Base-by-base conservation (phyloP, 2,329 filamentous ascomycete genomes). In the Penicillium crustosum region DNA sequence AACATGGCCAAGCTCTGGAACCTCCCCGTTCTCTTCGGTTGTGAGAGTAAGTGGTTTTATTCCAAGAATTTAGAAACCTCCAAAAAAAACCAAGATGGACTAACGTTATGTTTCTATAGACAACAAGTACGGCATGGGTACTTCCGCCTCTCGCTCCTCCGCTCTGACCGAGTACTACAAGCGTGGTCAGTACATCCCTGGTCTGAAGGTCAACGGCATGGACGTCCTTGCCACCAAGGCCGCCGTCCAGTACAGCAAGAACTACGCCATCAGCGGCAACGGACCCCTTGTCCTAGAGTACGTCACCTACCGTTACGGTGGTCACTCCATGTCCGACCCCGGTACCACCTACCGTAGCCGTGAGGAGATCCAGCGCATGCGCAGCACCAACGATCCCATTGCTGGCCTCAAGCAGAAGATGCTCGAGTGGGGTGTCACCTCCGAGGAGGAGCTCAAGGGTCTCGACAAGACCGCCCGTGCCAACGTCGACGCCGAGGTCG, bases 1-100 rank as follows among this genome's bases (percentile, higher is more conserved):
- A 99, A 99, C 88, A 99, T 99, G 94, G 94, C 94, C 64, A 97
- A 97, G 86, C 88, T 99, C 67, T 99, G 94, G 94, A 93, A 94
- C 70, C 83, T 99, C 48, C 94, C 94, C 55, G 86, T 93, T 68
- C 89, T 99, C 68, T 99, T 99, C 75, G 93, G 91, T 69, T 99
- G 94, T 79, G 94, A 99, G 84, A 99, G 93, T 96, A 82, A 77
- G 91, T 86, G 9, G 13, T 21, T 6, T 21, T 15, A 21, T 36
- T 25, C 15, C 31, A 13, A 25, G 6, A 13, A 9, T 25, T 48
- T 5, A n/a, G 9, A n/a, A n/a, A 13, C 8, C 21, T 3, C 13
- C 21, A 9, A 8, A 48, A 10, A 8, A 13, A 2, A 3, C 1
- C n/a, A 31, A n/a, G 19, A 36, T 36, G 15, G 15, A 48, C 15